Evolutionary conservation across 2,329 filamentous ascomycete genomes (phyloP), one percentile per base, ranked within the genome.

Genomic region (Cercospora sp.): DNA sequence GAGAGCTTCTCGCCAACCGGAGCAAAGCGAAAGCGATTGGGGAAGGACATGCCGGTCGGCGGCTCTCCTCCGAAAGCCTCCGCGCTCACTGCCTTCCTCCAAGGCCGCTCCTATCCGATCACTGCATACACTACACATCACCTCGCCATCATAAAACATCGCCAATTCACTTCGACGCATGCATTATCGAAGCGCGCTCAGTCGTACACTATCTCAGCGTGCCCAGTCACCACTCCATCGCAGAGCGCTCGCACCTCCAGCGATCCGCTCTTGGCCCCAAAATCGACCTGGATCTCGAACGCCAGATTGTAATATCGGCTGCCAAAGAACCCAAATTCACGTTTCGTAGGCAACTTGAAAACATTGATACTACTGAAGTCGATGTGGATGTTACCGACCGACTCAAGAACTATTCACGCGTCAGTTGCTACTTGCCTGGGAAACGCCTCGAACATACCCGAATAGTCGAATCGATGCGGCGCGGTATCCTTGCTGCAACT

Each of bases 401-500:
- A 53, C 48, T 53, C 48, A 12, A 53, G 48, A 4, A 23, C 48
- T 53, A 28, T 13, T 13, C 5, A n/a, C 23, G 48, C 48, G 48
- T 53, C 13, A 53, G 48, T n/a, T 6, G 20, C 10, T 13, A 23
- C 12, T 13, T 53, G 20, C 12, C 20, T 53, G 2, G 48, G 12
- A 53, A 1, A 53, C 23, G 48, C 10, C 1, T 23, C 12, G n/a
- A 53, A 28, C 48, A 53, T 28, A 53, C 48, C 23, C 7, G 23
- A 53, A 28, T 16, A 4, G 23, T 53, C 23, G 20, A 53, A 28
- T 7, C 48, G 48, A 28, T 53, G 48, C 12, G 61, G 61, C 13
- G 61, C 26, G 39, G 30, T 55, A 16, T 63, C 45, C 20, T n/a
- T 28, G 31, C 48, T 55, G 23, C 61, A 63, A 31, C 61, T 63